Evolutionary conservation across 2,329 filamentous ascomycete species (phyloP), one percentile per base, ranked within the genome.

Genomic region (Apiospora marii): DNA sequence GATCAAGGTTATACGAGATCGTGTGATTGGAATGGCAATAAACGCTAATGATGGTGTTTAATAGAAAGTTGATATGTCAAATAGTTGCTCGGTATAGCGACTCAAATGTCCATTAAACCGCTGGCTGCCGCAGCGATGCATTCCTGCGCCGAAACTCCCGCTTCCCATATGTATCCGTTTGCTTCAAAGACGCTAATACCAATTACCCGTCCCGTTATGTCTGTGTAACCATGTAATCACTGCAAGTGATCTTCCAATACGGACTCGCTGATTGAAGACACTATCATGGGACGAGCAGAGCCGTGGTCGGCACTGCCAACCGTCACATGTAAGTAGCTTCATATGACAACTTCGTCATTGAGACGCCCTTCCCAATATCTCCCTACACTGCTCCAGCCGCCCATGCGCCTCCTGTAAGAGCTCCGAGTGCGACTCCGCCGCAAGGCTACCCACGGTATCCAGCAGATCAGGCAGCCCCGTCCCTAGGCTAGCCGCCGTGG

Each of bases 391-490:
- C 30, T 87, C 88, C 77, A 97, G 82, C 74, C 95, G 84, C 44
- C 89, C 88, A 58, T 90, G 90, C 46, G 94, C 95, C 81, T 97
- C 95, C 68, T 92, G 89, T 74, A 97, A 83, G 67, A 98, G 80
- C 83, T 97, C 94, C 86, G 84, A 86, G 70, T 84, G 81, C 3
- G 85, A 83, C 71, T 86, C 84, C 10, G 80, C 79, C n/a, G 87
- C 77, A 4, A 87, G 83, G 2, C 76, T 76, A 53, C 81, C 80
- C 72, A 88, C 78, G 5, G 83, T 81, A 16, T 87, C 85, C 30
- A 88, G 77, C 68, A 88, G 70, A 34, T 85, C 85, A 1, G 84
- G 81, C 69, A 88, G 73, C 0, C 86, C 86, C 24, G 86, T 84
- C 7, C 92, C 94, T 70, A 95, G 87, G 34, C 91, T 91, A 79